Evolutionary conservation across 2,329 filamentous ascomycete genomes (phyloP).

Genomic region (Penicillium digitatum): DNA sequence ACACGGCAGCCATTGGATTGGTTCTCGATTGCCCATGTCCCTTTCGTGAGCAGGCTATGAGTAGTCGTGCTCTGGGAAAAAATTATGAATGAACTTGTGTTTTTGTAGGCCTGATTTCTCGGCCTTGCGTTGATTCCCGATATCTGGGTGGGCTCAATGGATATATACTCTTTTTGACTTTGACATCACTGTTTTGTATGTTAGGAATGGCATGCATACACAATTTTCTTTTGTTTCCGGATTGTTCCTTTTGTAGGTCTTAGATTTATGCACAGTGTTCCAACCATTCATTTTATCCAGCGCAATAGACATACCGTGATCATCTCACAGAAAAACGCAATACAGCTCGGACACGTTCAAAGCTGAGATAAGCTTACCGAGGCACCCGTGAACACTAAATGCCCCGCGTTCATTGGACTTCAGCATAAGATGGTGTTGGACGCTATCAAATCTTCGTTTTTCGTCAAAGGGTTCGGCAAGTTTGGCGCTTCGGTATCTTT

Average conservation of each 20-base stretch:
- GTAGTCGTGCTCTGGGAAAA: constrained; percentile 37
- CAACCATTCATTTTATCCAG: background rate
- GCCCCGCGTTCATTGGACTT: constrained; percentile 11
- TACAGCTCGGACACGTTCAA: background rate
- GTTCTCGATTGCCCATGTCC: constrained; percentile 18
- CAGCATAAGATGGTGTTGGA: background rate
- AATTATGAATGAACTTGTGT: constrained; percentile 31
- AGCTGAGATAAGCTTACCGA: constrained; percentile 25
- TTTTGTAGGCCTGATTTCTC: constrained; percentile 27
- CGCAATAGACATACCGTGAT: background rate
- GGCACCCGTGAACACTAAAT: constrained; percentile 9
- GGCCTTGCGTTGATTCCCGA: constrained; percentile 29
- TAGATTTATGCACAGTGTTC: background rate
- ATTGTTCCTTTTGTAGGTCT: background rate
- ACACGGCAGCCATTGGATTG: background rate
- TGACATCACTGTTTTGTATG: constrained; percentile 28
- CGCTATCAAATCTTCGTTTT: background rate
- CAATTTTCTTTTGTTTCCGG: constrained; percentile 29
- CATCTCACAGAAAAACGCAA: no score
- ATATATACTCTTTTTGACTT: constrained; percentile 40
- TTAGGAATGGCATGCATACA: constrained; percentile 39
- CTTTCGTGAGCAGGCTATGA: constrained; percentile 30
- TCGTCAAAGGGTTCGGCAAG: background rate
- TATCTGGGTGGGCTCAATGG: constrained; percentile 38
- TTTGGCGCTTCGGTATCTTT: background rate